Evolutionary conservation across 176 grass and related monocot species (phyloP), one percentile per base, ranked within the genome.

Genomic region (Puya raimondii): DNA sequence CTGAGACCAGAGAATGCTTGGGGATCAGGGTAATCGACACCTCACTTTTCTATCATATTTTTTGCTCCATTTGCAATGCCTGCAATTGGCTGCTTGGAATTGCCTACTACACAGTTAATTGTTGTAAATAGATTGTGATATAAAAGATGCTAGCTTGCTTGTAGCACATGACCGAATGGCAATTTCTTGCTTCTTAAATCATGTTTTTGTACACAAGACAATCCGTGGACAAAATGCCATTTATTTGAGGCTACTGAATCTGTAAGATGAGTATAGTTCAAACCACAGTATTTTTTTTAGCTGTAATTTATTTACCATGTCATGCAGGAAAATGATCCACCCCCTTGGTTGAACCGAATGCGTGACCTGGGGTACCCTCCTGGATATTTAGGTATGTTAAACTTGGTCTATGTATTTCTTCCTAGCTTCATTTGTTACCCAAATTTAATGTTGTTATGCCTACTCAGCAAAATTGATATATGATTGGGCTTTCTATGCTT

Each of bases 351-450:
- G 52, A 74, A 86, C 61, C 81, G 94, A 77, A 99, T 99, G 94
- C 89, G 87, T 18, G 87, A 99, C 68, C 70, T 99, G 67, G 94
- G 94, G 57, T 99, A 99, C 75, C 94, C 94, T 80, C 94, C 94
- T 67, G 89, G 89, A 85, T 93, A 99, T 75, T 64, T 99, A 63
- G 89, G 94, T 99, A 99, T 54, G 77, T 63, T 56, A 42, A 79
- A 21, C 72, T 47, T 68, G 73, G 64, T 20, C 21, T 61, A 8
- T 9, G 56, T 16, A 59, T 22, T 16, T 18, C 21, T 20, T 59
- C 33, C 5, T 42, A 42, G 33, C 6, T 42, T 42, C 33, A 42
- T 42, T 42, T 42, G 33, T 42, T 42, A 42, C 33, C 33, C 33
- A 42, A 42, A 42, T 42, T 42, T 42, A 42, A 42, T 42, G 4